Evolutionary conservation across 441 rosid genomes (phyloP).

Genomic region (Kokia cookei): DNA sequence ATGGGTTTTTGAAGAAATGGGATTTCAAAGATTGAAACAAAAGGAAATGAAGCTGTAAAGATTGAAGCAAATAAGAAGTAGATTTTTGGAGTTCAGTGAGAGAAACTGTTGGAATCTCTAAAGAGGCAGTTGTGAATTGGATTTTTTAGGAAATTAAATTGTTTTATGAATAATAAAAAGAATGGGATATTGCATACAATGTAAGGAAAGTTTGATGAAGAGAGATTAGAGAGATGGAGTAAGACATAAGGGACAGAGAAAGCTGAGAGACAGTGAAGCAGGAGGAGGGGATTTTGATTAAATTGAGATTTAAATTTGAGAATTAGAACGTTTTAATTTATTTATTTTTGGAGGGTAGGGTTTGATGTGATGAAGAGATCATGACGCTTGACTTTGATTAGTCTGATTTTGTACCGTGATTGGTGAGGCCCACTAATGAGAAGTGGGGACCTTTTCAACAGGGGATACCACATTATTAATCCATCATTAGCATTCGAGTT

Average conservation of each 20-base stretch:
- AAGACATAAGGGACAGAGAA: conserved; percentile 6
- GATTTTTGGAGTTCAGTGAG: no score
- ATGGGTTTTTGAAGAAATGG: background rate
- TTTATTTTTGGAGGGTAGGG: background rate
- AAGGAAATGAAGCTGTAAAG: background rate
- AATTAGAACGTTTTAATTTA: background rate
- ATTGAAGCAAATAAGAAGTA: background rate
- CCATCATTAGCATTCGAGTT: no score
- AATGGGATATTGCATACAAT: background rate
- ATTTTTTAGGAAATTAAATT: background rate
- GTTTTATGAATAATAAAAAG: background rate
- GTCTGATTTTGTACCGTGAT: background rate
- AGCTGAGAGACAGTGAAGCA: background rate
- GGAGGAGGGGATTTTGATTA: background rate
- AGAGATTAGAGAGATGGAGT: conserved; percentile 8
- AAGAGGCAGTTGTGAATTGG: background rate
- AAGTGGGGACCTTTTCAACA: background rate
- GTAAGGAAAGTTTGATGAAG: background rate
- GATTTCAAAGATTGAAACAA: background rate
- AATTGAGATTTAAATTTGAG: background rate
- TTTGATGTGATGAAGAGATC: background rate
- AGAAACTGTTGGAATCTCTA: no score
- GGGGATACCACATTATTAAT: background rate
- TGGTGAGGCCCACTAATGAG: background rate
- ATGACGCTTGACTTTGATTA: background rate